Conservation (phyloP, 768 basidiomycete genomes). For the Lenzites betulinus region DNA sequence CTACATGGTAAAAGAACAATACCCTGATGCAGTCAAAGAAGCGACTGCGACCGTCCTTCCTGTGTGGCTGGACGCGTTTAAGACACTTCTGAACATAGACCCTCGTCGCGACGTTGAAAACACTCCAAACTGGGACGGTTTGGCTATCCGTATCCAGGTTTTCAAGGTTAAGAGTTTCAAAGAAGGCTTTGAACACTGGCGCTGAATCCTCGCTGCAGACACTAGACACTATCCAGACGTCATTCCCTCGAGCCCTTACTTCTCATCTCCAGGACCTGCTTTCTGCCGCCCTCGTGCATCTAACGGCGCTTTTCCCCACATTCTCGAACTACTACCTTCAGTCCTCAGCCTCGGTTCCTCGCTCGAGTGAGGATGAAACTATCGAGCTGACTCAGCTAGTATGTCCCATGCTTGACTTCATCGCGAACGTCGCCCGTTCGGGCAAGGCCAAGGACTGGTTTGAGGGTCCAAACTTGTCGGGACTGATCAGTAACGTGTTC, state of each 20-base stretch:
- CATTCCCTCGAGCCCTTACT: constrained; percentile 76
- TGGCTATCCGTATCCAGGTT: constrained; percentile 79
- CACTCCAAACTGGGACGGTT: constrained; percentile 73
- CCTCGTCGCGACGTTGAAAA: constrained; percentile 61
- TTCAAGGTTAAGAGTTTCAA: constrained; percentile 70
- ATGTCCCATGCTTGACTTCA: constrained; percentile 79
- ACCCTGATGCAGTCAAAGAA: constrained; percentile 83
- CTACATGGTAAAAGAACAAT: constrained; percentile 94
- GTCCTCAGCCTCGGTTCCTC: constrained; percentile 54
- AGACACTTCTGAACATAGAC: constrained; percentile 67
- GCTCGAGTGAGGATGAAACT: constrained; percentile 72
- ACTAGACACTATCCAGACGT: constrained; percentile 74
- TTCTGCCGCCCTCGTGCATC: constrained; percentile 56
- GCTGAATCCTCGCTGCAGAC: constrained; percentile 47
- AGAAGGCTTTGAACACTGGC: no score
- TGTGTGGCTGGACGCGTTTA: constrained; percentile 91
- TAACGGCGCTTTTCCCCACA: constrained; percentile 57
- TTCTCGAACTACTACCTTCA: constrained; percentile 66
- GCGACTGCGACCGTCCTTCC: constrained; percentile 81
- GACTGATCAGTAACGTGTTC: constrained; percentile 58
- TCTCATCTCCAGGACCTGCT: constrained; percentile 66
- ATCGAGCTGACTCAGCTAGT: constrained; percentile 78
- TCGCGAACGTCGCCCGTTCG: constrained; percentile 64
- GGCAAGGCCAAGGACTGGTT: constrained; percentile 71
- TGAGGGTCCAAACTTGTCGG: constrained; percentile 47